Conservation (phyloP, 2,329 filamentous ascomycete species). For the Cytospora piceicola region DNA sequence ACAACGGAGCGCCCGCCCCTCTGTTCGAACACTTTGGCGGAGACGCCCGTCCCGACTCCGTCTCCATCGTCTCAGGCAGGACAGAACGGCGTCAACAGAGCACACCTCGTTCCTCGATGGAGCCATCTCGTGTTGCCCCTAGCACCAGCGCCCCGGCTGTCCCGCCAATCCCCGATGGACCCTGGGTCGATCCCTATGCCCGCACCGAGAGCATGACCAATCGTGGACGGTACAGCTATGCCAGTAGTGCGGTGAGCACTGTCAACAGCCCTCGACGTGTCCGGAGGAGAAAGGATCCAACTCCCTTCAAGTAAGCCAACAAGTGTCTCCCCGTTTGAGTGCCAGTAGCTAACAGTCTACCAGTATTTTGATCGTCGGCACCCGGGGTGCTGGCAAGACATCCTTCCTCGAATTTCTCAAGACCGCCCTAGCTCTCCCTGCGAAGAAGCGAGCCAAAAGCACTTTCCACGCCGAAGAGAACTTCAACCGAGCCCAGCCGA, state of each 20-base stretch:
- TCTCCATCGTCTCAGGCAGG: conserved; percentile 60
- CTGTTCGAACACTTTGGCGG: conserved; percentile 56
- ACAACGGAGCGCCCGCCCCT: conserved; percentile 51
- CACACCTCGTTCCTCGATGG: conserved; percentile 56
- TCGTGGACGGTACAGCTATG: conserved; percentile 94
- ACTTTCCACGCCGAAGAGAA: conserved; percentile 62
- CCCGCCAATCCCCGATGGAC: conserved; percentile 64
- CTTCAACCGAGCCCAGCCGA: conserved; percentile 54
- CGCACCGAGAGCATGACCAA: conserved; percentile 95
- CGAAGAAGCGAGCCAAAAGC: conserved; percentile 70
- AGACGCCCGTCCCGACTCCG: conserved; percentile 66
- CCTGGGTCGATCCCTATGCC: conserved; percentile 75
- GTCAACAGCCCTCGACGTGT: conserved; percentile 92
- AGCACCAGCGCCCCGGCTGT: conserved; percentile 49
- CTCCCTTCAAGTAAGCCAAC: conserved; percentile 91
- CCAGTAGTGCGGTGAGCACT: conserved; percentile 86
- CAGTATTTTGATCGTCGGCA: conserved; percentile 89
- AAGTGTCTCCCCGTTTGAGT: not conserved
- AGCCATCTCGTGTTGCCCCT: conserved; percentile 47
- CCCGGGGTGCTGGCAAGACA: conserved; percentile 87
- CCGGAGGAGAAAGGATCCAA: conserved; percentile 93
- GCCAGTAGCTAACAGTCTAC: conserved; percentile 19
- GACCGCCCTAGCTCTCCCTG: conserved; percentile 79
- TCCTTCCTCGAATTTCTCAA: conserved; percentile 96
- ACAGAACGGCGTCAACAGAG: conserved; percentile 42